Base-by-base conservation (phyloP, 2,329 filamentous ascomycete species). In the Penicillium sp. region DNA sequence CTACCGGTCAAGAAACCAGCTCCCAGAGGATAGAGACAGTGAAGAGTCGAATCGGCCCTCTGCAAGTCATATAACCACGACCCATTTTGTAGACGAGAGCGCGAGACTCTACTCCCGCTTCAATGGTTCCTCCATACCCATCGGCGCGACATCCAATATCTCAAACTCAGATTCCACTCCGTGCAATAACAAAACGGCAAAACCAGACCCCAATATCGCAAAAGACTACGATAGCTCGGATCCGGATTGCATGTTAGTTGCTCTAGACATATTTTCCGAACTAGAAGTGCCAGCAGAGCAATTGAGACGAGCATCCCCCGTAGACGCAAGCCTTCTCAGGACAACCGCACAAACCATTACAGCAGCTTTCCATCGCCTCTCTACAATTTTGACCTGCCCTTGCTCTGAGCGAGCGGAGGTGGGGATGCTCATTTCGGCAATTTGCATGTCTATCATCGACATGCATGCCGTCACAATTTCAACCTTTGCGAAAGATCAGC, bases 381-480 rank as follows among this genome's bases (percentile, higher is more conserved):
- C 45, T 3, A 45, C 12, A 3, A 45, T 54, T 35, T 12, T 54
- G 32, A 35, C 45, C 0, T 56, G 54, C 15, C 42, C 52, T 13
- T 56, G 54, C 10, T 53, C 52, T 3, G 43, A 43, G 35, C 40
- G 38, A 13, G 33, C 31, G 12, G 51, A 54, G 12, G 49, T 49
- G 3, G 49, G 35, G 3, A 51, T 55, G 12, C 17, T 49, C 2
- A 43, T 51, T 5, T 48, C 49, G 15, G 42, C 53, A n/a, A 43
- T 49, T 0, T 56, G 54, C 26, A 43, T 53, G 39, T 22, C 33
- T 1, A 49, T 56, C 39, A 38, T 53, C 12, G 49, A 53, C 32
- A 33, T 53, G 8, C 35, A 37, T 17, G 13, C n/a, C 9, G 40
- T 31, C 17, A 26, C 24, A 19, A 29, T 29, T 44, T 17, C 44